Evolutionary conservation across 495 filamentous ascomycete species (phyloP), one percentile per base, ranked within the genome.

Genomic region (Penicillium lagena): DNA sequence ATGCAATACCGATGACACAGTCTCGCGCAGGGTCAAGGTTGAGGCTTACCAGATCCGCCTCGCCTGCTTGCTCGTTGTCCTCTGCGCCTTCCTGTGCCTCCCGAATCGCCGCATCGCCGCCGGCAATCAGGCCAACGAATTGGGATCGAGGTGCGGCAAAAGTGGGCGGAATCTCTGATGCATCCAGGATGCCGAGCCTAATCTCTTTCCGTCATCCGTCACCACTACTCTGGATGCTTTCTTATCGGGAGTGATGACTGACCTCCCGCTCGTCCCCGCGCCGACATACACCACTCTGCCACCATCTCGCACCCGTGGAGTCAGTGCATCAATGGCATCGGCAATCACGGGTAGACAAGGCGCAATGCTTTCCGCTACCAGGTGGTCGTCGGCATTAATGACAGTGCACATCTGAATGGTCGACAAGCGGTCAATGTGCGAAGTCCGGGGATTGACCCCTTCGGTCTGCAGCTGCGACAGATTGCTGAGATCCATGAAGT

Each of bases 231-330:
- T 31, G 9, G 7, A 14, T 35, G 9, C 17, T 17, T 33, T 29
- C 17, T 35, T 9, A 43, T 40, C 9, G 7, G 12, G 29, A 9
- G 17, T 4, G 29, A 12, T 34, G 12, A 42, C 46, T 51, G 17
- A 67, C 63, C 65, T 63, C 46, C 66, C 64, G 42, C 66, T 70
- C 4, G 66, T 68, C 7, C 66, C 66, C 9, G 66, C 66, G 4
- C 66, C 64, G 8, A 68, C 63, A 45, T 70, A 68, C 7, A 70
- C 43, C 10, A 70, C 61, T 34, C 64, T 44, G n/a, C 66, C 66
- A 12, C 66, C 64, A 29, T 37, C 47, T 30, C 50, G 51, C n/a
- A 70, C 63, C 7, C 64, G 63, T 12, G 52, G 49, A 27, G 59
- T 43, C 42, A 68, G 37, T 2, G 47, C 46, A 33, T 68, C 59